A percentile compares a stretch with the other conserved stretches of the same genome.
Conservation (phyloP, 768 basidiomycete genomes). For the Boletus bicolor region DNA sequence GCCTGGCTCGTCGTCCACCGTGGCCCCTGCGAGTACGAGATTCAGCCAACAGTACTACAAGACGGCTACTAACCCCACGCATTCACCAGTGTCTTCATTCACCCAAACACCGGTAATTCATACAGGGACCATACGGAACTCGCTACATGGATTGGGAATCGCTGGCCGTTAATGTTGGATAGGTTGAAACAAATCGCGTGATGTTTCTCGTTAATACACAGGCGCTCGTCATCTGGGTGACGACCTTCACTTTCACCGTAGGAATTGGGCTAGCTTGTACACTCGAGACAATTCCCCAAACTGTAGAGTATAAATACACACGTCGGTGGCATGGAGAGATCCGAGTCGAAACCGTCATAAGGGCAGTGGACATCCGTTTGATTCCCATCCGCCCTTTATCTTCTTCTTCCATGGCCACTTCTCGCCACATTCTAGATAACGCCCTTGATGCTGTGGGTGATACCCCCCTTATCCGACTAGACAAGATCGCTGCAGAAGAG, state of each 20-base stretch:
- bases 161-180: conserved; percentile 52
- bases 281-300: background rate
- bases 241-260: background rate
- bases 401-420: conserved; percentile 24
- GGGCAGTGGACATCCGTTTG: background rate
- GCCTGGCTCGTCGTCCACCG: conserved; percentile 65
- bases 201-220: background rate
- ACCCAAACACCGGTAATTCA: conserved; percentile 62
- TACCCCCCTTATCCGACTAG: conserved; percentile 86
- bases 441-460: conserved; percentile 86
- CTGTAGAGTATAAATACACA: no score
- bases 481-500: conserved; percentile 69
- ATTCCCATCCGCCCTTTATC: background rate
- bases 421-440: conserved; percentile 59
- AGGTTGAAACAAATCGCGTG: conserved; percentile 20
- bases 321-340: background rate
- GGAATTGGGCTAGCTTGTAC: background rate
- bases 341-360: conserved; percentile 14
- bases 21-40: conserved; percentile 68
- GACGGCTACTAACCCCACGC: background rate
- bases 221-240: background rate
- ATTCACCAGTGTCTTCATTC: conserved; percentile 55
- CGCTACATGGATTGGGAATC: conserved; percentile 62
- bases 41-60: background rate
- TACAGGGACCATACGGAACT: conserved; percentile 61